These are phyloP conservation scores for Amanita brunnescens DNA, from an alignment of 768 basidiomycete genomes.

Conservation along the genomic window DNA sequence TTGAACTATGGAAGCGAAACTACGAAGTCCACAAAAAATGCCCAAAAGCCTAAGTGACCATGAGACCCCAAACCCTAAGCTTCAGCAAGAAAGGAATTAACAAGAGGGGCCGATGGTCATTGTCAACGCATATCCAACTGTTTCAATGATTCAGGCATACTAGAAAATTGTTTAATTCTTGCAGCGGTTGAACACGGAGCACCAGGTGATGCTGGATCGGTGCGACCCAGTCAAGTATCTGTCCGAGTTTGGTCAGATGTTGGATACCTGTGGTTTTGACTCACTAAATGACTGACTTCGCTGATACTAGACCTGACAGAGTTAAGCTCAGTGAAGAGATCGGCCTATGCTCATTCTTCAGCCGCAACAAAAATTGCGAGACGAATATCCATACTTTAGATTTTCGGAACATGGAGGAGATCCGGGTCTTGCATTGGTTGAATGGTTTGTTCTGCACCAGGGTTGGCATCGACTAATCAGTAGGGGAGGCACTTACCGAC, in stretches of 20 bases:
- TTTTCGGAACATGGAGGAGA: neutral
- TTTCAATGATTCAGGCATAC: neutral
- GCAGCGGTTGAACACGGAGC: neutral
- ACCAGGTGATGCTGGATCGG: neutral
- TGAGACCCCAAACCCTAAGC: too few relatives aligned
- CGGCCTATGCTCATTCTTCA: neutral
- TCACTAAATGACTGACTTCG: neutral
- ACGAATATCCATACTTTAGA: neutral
- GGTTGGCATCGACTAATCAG: neutral
- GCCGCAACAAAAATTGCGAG: neutral
- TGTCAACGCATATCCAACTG: neutral
- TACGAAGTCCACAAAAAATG: neutral
- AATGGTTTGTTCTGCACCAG: neutral
- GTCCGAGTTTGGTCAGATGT: neutral
- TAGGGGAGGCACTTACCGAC: neutral
- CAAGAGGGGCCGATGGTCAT: neutral
- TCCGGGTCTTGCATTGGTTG: neutral
- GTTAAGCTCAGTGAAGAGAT: neutral
- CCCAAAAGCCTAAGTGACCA: neutral
- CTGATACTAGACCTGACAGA: neutral
- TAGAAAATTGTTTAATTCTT: neutral
- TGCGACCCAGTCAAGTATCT: slow-evolving; percentile 1
- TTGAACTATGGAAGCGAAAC: neutral
- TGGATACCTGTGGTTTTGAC: neutral
- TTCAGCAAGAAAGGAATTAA: neutral